Evolutionary conservation across 2,329 filamentous ascomycete species (phyloP), one percentile per base, ranked within the genome.

Genomic region (Pyricularia pennisetigena): DNA sequence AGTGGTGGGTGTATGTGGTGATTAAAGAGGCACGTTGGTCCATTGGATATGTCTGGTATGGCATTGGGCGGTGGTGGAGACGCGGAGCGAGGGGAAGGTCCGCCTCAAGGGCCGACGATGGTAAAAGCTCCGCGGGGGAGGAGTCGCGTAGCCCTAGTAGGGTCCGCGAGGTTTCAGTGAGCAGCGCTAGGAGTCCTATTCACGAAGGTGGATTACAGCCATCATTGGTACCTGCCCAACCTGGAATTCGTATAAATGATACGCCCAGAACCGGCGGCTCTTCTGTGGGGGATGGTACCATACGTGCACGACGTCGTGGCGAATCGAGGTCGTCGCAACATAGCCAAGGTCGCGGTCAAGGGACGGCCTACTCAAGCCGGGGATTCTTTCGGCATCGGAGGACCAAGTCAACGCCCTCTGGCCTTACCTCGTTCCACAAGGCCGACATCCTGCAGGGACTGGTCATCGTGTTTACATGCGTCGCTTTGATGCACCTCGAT

Each of bases 361-460:
- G 63, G 23, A 24, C 57, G 57, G 23, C 57, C 24, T 23, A 61
- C 24, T 61, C 57, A 16, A 61, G 23, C 32, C 32, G 65, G 23
- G 26, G 65, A 24, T 70, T 74, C 12, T 81, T 81, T 69, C 79
- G 83, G 68, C 90, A 97, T 78, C 88, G 89, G 68, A 86, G 93
- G 71, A 90, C 89, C 28, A 93, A 92, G 77, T 97, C 93, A 12
- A 88, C 88, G 67, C 94, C 95, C 0, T 99, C 95, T 0, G 89
- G 87, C 57, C 82, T 99, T 26, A 89, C 92, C 5, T 90, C 92
- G 0, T 93, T 92, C 71, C 92, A 99, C 81, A 99, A 99, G 78
- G 95, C 95, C 10, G 95, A 99, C 78, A 86, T 99, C 14, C 83
- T 99, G 2, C 96, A 97, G 77, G 95, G 95, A 0, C 82, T 93